A percentile compares a stretch with the other conserved stretches of the same genome.
Evolutionary conservation across 2,329 filamentous ascomycete species (phyloP).

Genomic region (Scedosporium dehoogii): DNA sequence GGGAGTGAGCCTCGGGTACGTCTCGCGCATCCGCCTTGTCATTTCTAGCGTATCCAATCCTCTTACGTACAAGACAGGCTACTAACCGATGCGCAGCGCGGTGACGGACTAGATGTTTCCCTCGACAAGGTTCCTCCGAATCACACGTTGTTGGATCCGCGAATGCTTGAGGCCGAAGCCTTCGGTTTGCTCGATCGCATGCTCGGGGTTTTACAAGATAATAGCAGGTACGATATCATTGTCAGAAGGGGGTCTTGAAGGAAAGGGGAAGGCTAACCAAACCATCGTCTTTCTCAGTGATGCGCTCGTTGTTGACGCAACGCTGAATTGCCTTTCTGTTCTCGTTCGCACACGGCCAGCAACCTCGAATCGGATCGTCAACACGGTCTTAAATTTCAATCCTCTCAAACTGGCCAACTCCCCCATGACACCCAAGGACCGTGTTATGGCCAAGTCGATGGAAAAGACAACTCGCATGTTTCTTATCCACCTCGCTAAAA

Average conservation of each 20-base stretch:
- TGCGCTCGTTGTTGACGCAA: conserved; percentile 79
- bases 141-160: conserved; percentile 69
- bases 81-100: conserved; percentile 23
- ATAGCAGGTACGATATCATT: conserved; percentile 56
- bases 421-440: conserved; percentile 67
- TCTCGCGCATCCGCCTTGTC: conserved; percentile 10
- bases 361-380: conserved; percentile 76
- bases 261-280: background rate
- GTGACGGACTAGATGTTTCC: conserved; percentile 61
- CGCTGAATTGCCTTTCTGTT: conserved; percentile 76
- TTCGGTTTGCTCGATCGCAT: conserved; percentile 85
- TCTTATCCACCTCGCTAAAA: conserved; percentile 72
- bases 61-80: background rate
- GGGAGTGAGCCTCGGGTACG: conserved; percentile 75
- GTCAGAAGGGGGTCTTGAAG: background rate
- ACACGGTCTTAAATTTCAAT: conserved; percentile 81
- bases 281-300: conserved; percentile 45
- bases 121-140: conserved; percentile 75
- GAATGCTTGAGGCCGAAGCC: conserved; percentile 84
- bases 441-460: conserved; percentile 83
- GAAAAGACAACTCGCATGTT: conserved; percentile 84
- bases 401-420: conserved; percentile 71
- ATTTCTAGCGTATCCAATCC: conserved; percentile 6
- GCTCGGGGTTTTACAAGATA: conserved; percentile 75
- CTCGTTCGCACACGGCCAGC: conserved; percentile 73